Percentiles rank a stretch among this genome's conserved stretches.
phyloP scores from a whole-genome alignment of 1,284 basidiomycete species.

The Cryptococcus amylolentus region DNA sequence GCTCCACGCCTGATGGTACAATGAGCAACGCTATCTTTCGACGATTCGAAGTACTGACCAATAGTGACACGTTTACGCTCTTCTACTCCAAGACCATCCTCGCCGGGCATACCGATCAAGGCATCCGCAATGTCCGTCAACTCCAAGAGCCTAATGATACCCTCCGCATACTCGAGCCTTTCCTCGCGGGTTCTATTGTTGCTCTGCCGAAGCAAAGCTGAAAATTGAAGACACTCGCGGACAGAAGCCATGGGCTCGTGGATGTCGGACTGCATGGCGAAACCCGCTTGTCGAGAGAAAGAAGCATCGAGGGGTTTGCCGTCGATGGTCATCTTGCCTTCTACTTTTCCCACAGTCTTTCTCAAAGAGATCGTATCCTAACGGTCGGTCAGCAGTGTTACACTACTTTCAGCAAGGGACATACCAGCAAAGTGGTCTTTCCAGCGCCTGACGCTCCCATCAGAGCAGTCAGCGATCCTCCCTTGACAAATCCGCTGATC shows the following conservation, averaged over 20 bases:
- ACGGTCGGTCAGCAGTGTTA: background rate
- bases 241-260: constrained; percentile 66
- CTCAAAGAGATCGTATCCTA: background rate
- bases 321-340: background rate
- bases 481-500: background rate
- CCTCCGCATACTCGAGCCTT: constrained; percentile 76
- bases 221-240: constrained; percentile 75
- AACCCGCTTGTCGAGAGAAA: constrained; percentile 51
- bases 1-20: too few species aligned
- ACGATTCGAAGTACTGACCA: too few species aligned
- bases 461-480: background rate
- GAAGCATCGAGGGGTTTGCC: background rate
- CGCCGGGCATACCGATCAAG: constrained; percentile 66
- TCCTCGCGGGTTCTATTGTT: constrained; percentile 61
- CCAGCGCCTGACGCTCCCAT: background rate
- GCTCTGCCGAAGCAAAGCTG: constrained; percentile 72
- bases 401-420: background rate
- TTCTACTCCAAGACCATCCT: constrained; percentile 22
- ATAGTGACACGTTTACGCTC: too few species aligned
- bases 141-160: constrained; percentile 72
- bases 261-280: constrained; percentile 75
- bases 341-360: background rate
- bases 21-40: too few species aligned
- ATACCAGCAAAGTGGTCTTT: background rate
- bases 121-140: constrained; percentile 67